Conservation (phyloP, 2,329 filamentous ascomycete genomes). For the Trichoderma atroviride region DNA sequence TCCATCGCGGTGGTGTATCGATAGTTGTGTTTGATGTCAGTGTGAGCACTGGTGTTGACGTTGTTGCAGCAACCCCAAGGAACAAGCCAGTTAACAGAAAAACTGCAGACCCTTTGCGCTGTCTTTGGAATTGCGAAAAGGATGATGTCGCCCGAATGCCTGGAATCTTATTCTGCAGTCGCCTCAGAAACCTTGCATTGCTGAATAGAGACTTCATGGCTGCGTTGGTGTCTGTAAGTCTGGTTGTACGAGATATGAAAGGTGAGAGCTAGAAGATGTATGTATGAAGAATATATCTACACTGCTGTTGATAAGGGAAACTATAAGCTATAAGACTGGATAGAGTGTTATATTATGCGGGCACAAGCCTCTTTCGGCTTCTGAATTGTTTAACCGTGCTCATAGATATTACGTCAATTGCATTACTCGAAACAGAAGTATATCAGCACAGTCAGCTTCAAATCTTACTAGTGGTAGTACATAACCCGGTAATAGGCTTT, state of each 20-base stretch:
- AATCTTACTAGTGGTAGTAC: not conserved
- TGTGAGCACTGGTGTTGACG: not conserved
- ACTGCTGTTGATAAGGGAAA: not conserved
- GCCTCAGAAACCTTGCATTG: not conserved
- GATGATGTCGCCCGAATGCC: conserved; percentile 7
- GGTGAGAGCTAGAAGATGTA: not conserved
- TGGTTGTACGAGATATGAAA: not conserved
- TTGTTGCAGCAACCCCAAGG: conserved; percentile 15
- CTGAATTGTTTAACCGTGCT: not conserved
- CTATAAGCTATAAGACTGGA: not conserved
- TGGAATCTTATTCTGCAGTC: not conserved
- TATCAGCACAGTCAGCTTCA: not conserved
- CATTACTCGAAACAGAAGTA: not conserved
- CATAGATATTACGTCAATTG: not conserved
- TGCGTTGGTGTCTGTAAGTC: not conserved
- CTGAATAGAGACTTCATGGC: not conserved
- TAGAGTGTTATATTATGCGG: not conserved
- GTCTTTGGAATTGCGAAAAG: not conserved
- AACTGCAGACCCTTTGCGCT: not conserved
- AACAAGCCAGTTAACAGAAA: conserved; percentile 13
- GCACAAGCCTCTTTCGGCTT: not conserved
- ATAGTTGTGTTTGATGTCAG: not conserved
- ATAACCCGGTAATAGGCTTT: no score
- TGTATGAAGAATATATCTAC: not conserved
- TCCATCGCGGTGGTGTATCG: conserved; percentile 27